These are phyloP conservation scores for Flaveria trinervia DNA, from an alignment of 129 eudicot genomes.

Conservation along the genomic window DNA sequence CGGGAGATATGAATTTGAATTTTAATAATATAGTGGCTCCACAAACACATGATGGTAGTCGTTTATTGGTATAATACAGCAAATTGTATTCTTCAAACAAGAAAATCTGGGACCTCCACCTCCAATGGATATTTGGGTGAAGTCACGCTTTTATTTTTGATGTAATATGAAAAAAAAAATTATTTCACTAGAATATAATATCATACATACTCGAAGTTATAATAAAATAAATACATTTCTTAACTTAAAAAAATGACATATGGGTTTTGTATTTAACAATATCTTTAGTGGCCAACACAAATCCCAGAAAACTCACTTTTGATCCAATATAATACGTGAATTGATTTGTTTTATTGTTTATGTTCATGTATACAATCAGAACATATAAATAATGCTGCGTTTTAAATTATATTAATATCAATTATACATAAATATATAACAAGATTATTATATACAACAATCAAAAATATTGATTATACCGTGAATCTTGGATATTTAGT, in stretches of 20 bases:
- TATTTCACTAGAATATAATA: conserved; percentile 20
- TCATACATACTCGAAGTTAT: not conserved
- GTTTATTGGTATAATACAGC: conserved; percentile 39
- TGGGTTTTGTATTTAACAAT: conserved; percentile 36
- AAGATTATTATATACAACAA: conserved; percentile 30
- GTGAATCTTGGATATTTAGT: conserved; percentile 23
- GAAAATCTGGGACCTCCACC: conserved; percentile 39
- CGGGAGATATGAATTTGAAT: not conserved
- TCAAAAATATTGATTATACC: conserved; percentile 27
- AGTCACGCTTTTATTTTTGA: conserved; percentile 23
- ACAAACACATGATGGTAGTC: conserved; percentile 35
- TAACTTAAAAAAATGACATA: conserved; percentile 19
- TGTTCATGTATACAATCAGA: conserved; percentile 28
- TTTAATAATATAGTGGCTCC: conserved; percentile 38
- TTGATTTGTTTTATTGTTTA: conserved; percentile 8
- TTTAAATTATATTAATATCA: conserved; percentile 13
- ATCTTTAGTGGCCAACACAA: conserved; percentile 43
- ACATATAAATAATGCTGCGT: conserved; percentile 4
- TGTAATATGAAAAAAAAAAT: conserved; percentile 22
- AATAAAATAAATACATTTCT: not conserved
- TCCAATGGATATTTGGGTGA: conserved; percentile 24
- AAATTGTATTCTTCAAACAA: conserved; percentile 41
- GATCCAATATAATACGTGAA: not conserved
- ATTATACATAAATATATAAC: conserved; percentile 26
- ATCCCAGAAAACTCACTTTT: conserved; percentile 25